Evolutionary conservation across 495 filamentous ascomycete species (phyloP).

Genomic region (Daldinia grandis): DNA sequence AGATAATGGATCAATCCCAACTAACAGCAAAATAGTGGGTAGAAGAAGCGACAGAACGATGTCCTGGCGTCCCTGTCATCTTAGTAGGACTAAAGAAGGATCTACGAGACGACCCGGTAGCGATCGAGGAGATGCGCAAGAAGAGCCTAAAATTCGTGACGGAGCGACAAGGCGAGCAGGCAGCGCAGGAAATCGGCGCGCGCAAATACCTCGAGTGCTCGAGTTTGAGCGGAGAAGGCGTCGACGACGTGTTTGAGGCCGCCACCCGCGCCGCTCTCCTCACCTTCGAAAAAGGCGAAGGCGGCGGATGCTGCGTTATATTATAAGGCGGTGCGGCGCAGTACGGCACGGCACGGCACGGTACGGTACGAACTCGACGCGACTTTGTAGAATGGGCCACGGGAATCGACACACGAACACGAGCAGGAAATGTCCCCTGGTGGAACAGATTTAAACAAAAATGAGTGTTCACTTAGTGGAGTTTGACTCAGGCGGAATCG

Average conservation of each 20-base stretch:
- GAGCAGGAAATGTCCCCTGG: not conserved
- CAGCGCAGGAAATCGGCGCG: constrained; percentile 85
- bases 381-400: not conserved
- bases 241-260: constrained; percentile 98
- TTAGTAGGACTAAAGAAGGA: constrained; percentile 98
- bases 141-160: constrained; percentile 88
- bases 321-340: constrained; percentile 66
- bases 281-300: constrained; percentile 88
- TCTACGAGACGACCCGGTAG: constrained; percentile 90
- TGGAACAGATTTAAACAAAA: not conserved
- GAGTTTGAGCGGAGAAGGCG: constrained; percentile 94
- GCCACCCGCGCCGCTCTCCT: constrained; percentile 94
- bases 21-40: constrained; percentile 74
- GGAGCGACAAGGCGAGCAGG: constrained; percentile 78
- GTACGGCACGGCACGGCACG: not conserved
- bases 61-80: constrained; percentile 92
- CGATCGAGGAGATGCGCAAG: constrained; percentile 97
- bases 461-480: constrained; percentile 5
- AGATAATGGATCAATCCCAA: not conserved
- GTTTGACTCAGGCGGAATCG: not conserved
- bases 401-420: not conserved
- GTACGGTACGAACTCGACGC: not conserved
- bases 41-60: constrained; percentile 93
- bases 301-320: constrained; percentile 86
- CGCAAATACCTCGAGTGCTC: constrained; percentile 98